A percentile compares a stretch with the other conserved stretches of the same genome.
Conservation (phyloP, 768 basidiomycete genomes). For the Pleurotus tuoliensis region DNA sequence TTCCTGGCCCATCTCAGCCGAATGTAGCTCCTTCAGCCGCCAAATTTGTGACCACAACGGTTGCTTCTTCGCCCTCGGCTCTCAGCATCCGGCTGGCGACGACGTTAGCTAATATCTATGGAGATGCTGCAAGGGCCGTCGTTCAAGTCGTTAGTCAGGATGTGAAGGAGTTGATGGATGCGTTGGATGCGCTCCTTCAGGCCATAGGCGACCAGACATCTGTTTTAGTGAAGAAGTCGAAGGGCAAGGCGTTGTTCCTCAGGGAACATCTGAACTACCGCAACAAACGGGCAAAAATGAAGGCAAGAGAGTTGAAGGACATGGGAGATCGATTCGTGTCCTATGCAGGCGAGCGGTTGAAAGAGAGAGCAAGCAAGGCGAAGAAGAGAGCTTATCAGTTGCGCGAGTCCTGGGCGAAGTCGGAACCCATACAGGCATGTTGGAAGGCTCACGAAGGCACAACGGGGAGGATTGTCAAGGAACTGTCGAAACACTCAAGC, state of each 20-base stretch:
- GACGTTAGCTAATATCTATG: slow-evolving; percentile 46
- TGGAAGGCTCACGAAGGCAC: slow-evolving; percentile 29
- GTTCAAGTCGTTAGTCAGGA: slow-evolving; percentile 45
- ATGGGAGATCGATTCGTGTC: slow-evolving; percentile 43
- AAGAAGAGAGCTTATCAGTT: slow-evolving; percentile 38
- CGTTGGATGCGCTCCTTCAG: slow-evolving; percentile 52
- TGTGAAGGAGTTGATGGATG: slow-evolving; percentile 52
- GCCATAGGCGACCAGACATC: slow-evolving; percentile 49
- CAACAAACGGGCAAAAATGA: slow-evolving; percentile 48
- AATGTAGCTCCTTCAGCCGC: not conserved
- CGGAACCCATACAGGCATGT: slow-evolving; percentile 28
- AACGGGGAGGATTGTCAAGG: slow-evolving; percentile 17
- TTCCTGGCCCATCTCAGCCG: not conserved
- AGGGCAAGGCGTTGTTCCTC: slow-evolving; percentile 40
- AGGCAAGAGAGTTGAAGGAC: slow-evolving; percentile 50
- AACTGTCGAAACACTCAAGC: not conserved
- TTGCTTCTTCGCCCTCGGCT: slow-evolving; percentile 19
- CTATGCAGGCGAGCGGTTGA: slow-evolving; percentile 38
- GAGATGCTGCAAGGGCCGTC: slow-evolving; percentile 41
- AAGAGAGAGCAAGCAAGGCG: slow-evolving; percentile 37
- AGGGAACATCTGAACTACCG: slow-evolving; percentile 43
- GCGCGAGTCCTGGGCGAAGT: slow-evolving; percentile 31
- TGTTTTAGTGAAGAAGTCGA: slow-evolving; percentile 41
- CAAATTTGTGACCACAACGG: not conserved
- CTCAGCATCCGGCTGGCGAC: slow-evolving; percentile 38